A percentile compares a stretch with the other conserved stretches of the same genome.
phyloP scores from a whole-genome alignment of 23 red algal genomes.

The Gracilariopsis chorda region DNA sequence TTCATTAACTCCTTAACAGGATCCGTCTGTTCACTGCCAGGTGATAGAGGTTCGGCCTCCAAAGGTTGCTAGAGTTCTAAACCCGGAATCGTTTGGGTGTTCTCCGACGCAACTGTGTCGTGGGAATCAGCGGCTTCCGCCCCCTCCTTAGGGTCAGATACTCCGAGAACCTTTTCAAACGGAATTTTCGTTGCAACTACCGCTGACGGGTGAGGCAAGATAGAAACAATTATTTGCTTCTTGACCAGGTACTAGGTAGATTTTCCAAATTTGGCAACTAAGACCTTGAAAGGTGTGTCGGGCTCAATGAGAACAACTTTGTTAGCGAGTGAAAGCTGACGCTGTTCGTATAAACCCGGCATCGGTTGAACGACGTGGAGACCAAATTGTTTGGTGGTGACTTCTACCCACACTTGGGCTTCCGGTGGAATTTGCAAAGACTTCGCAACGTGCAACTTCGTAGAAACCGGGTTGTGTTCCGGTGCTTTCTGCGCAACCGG shows the following conservation, averaged over 20 bases:
- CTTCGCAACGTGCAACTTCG: neutral
- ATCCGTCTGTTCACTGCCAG: neutral
- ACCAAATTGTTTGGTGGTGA: neutral
- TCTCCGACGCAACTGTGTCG: too few species aligned
- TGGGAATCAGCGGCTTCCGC: too few species aligned
- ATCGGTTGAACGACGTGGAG: neutral
- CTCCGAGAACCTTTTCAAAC: too few species aligned
- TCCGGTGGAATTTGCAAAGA: neutral
- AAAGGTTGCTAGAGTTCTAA: too few species aligned
- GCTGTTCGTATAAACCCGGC: neutral
- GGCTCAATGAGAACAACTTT: neutral
- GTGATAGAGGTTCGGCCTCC: too few species aligned
- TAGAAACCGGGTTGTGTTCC: too few species aligned
- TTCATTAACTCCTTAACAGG: neutral
- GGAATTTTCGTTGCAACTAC: neutral
- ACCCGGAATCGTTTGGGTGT: too few species aligned
- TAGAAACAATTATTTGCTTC: neutral
- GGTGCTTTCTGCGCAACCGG: too few species aligned
- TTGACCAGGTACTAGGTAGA: neutral
- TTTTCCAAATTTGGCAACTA: neutral
- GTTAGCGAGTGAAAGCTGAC: neutral
- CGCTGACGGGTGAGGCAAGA: neutral
- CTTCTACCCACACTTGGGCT: neutral
- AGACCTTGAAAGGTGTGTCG: neutral
- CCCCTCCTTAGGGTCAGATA: too few species aligned